A percentile compares a stretch with the other conserved stretches of the same genome.
Conservation (phyloP, 2,329 filamentous ascomycete genomes). For the Lasiodiplodia sp. region DNA sequence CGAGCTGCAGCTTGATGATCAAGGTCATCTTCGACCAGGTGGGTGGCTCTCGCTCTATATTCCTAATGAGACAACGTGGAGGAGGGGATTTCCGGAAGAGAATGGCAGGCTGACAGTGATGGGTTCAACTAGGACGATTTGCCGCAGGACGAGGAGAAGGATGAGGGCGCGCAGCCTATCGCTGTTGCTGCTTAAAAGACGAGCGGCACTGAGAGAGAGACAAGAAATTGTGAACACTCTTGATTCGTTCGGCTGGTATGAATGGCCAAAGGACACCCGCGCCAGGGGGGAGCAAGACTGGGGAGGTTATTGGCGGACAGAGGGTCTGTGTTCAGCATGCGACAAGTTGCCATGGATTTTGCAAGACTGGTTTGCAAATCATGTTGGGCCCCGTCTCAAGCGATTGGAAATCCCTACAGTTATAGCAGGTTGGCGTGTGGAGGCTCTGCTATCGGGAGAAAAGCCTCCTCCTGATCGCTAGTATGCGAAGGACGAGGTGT, state of each 20-base stretch:
- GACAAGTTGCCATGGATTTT: not conserved
- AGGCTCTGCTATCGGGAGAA: not conserved
- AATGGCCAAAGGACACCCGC: not conserved
- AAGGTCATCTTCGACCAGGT: slow-evolving; percentile 90
- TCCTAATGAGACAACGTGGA: not conserved
- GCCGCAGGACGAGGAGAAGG: slow-evolving; percentile 51
- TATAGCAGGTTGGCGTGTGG: not conserved
- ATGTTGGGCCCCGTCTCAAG: not conserved
- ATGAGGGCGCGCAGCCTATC: slow-evolving; percentile 39
- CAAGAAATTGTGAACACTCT: not conserved
- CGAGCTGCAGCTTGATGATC: slow-evolving; percentile 97
- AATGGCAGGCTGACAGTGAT: not conserved
- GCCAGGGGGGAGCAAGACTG: not conserved
- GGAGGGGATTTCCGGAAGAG: not conserved
- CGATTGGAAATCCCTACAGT: not conserved
- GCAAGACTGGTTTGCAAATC: not conserved
- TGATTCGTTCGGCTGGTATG: not conserved
- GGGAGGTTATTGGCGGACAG: not conserved
- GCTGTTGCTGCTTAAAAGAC: slow-evolving; percentile 47
- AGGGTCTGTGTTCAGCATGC: not conserved
- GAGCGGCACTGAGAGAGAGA: not conserved
- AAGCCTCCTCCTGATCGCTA: not conserved
- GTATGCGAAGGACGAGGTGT: not conserved
- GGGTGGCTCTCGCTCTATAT: slow-evolving; percentile 30
- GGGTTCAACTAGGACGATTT: slow-evolving; percentile 55